Evolutionary conservation across 306 rosid species (phyloP), one percentile per base, ranked within the genome.

Genomic region (Casuarina equisetifolia): DNA sequence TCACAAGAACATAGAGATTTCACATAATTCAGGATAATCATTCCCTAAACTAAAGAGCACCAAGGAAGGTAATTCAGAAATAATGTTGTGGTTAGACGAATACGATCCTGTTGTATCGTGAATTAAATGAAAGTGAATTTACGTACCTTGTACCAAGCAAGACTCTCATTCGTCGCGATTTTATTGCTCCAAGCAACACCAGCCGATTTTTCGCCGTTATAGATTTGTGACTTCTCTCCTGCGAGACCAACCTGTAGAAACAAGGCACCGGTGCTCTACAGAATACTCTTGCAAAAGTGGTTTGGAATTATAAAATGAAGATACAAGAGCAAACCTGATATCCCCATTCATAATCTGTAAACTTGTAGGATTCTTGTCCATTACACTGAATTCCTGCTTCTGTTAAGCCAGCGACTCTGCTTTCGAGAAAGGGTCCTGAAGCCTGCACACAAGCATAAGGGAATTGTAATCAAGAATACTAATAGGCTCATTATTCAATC

Each of bases 401-500:
- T 5, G 16, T 79, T 75, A 91, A 86, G 53, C 97, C 97, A 72
- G 86, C 70, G 64, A 80, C 77, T 87, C 87, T 88, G 66, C 84
- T 83, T 84, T 91, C 97, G 45, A 91, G 92, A 82, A 70, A 91
- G 54, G 97, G 79, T 54, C 97, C 97, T 13, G 97, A 91, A 78
- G 89, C 94, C 97, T 91, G 66, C 78, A 63, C 38, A 58, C 39
- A 58, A 58, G 12, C 64, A 58, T 38, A 8, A 8, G 4, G 11
- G n/a, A 58, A 19, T 25, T 58, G 32, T 25, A 25, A 25, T 25
- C 32, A 25, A 25, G 32, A 25, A 25, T 25, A 25, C 32, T 25
- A 25, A 25, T 25, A 25, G 32, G 32, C 32, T 0, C 32, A 25
- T 25, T 25, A 25, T 25, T 25, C 32, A 25, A 25, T 25, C 32